Evolutionary conservation across 2,329 filamentous ascomycete genomes (phyloP).

Genomic region (Fusarium oligoseptatum): DNA sequence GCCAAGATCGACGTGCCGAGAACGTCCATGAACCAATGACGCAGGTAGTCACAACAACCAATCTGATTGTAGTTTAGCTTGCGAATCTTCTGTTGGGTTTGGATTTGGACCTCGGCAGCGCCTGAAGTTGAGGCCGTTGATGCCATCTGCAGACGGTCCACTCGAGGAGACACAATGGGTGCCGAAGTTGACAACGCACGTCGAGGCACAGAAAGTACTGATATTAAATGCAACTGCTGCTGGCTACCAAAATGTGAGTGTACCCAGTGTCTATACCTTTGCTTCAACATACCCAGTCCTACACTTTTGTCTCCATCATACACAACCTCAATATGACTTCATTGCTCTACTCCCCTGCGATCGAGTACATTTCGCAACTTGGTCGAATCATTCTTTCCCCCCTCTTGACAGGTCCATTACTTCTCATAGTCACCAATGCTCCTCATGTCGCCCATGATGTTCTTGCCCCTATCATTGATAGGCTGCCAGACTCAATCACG

Average conservation of each 20-base stretch:
- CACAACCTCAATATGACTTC: conserved; percentile 33
- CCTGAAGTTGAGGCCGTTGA: neutral
- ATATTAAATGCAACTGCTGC: neutral
- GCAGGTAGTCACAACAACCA: neutral
- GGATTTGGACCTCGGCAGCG: neutral
- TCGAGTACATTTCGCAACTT: conserved; percentile 15
- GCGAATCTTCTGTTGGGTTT: conserved; percentile 5
- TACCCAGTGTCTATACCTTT: neutral
- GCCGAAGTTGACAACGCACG: neutral
- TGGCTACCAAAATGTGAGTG: neutral
- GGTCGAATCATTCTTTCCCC: conserved; percentile 32
- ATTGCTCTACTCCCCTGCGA: conserved; percentile 37
- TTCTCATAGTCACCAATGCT: conserved; percentile 30
- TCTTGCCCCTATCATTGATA: conserved; percentile 9
- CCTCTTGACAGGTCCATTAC: conserved; percentile 31
- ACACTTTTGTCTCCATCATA: neutral
- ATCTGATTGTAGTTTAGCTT: conserved; percentile 10
- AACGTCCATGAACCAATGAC: neutral
- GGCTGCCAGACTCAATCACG: conserved; percentile 17
- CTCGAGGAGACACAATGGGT: neutral
- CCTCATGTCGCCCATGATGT: conserved; percentile 29
- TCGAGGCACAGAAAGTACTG: neutral
- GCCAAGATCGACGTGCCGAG: neutral
- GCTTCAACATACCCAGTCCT: neutral
- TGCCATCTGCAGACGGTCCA: neutral